Percentiles rank a stretch among this genome's conserved stretches.
phyloP scores from a whole-genome alignment of 495 filamentous ascomycete genomes.

The Penicillium cataractarum region DNA sequence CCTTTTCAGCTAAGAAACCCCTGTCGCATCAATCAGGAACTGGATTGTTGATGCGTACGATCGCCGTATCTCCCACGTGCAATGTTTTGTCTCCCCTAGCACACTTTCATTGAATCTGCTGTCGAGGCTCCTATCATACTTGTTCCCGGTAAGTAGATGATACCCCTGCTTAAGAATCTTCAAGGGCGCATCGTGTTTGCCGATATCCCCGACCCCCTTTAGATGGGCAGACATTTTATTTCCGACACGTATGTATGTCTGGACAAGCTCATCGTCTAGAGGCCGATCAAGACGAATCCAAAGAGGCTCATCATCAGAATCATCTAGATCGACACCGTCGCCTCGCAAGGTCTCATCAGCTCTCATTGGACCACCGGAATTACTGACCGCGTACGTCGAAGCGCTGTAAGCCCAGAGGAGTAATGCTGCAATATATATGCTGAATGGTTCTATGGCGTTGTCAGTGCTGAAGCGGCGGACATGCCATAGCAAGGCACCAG shows the following conservation, averaged over 20 bases:
- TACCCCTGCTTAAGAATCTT: slow-evolving; percentile 9
- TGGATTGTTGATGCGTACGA: not conserved
- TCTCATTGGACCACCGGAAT: not conserved
- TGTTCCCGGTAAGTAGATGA: slow-evolving; percentile 1
- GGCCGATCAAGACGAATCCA: slow-evolving; percentile 9
- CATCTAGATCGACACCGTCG: not conserved
- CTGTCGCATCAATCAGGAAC: not conserved
- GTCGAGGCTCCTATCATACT: not conserved
- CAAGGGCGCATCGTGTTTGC: not conserved
- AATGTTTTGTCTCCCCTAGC: not conserved
- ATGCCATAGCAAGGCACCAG: slow-evolving; percentile 9
- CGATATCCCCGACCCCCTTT: slow-evolving; percentile 9
- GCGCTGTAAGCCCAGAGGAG: slow-evolving; percentile 8
- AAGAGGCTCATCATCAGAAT: slow-evolving; percentile 2
- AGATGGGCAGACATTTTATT: slow-evolving; percentile 8
- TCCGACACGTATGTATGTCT: slow-evolving; percentile 8
- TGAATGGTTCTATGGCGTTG: slow-evolving; percentile 3
- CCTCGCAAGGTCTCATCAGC: not conserved
- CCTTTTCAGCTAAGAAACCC: not conserved
- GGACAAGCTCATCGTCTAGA: slow-evolving; percentile 10
- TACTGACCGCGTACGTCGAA: not conserved
- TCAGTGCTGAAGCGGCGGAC: slow-evolving; percentile 10
- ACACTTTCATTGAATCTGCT: not conserved
- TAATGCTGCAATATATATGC: slow-evolving; percentile 5
- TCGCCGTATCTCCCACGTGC: slow-evolving; percentile 3